phyloP scores from a whole-genome alignment of 495 filamentous ascomycete species.

The Parathielavia hyrcaniae region DNA sequence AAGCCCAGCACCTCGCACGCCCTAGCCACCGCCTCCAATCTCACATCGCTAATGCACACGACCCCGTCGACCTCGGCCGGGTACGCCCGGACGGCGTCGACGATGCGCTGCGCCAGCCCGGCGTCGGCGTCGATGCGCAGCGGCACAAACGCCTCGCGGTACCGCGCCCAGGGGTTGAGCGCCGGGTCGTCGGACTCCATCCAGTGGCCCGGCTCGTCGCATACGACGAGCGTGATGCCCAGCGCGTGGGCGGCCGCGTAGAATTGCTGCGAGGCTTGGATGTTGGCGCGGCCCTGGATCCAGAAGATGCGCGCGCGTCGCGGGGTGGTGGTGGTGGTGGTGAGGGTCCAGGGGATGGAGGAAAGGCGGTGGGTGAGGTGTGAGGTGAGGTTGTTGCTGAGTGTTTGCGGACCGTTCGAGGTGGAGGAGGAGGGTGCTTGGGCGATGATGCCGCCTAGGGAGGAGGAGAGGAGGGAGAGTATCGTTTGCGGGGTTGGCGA shows the following conservation, averaged over 20 bases:
- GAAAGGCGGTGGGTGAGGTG: constrained; percentile 21
- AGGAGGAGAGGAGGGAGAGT: background rate
- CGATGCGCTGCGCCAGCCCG: constrained; percentile 19
- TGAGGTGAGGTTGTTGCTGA: constrained; percentile 3
- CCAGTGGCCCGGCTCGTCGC: constrained; percentile 38
- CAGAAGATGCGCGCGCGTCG: constrained; percentile 15
- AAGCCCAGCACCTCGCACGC: constrained; percentile 20
- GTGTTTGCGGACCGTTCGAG: background rate
- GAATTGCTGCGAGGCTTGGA: constrained; percentile 13
- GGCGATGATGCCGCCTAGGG: constrained; percentile 12
- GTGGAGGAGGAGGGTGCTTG: constrained; percentile 7
- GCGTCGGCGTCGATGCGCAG: constrained; percentile 19
- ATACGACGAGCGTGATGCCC: constrained; percentile 31
- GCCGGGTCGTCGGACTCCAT: constrained; percentile 16
- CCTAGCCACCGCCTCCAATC: constrained; percentile 17
- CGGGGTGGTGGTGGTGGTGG: background rate
- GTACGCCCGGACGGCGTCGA: constrained; percentile 18
- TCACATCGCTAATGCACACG: constrained; percentile 26
- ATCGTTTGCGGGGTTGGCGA: background rate
- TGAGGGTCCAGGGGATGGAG: constrained; percentile 24
- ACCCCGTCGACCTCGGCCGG: constrained; percentile 24
- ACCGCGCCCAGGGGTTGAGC: constrained; percentile 14
- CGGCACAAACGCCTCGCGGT: constrained; percentile 28
- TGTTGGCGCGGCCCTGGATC: constrained; percentile 24
- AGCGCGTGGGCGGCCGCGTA: constrained; percentile 27